Base-by-base conservation (phyloP, 495 filamentous ascomycete species). In the Talaromyces adpressus region DNA sequence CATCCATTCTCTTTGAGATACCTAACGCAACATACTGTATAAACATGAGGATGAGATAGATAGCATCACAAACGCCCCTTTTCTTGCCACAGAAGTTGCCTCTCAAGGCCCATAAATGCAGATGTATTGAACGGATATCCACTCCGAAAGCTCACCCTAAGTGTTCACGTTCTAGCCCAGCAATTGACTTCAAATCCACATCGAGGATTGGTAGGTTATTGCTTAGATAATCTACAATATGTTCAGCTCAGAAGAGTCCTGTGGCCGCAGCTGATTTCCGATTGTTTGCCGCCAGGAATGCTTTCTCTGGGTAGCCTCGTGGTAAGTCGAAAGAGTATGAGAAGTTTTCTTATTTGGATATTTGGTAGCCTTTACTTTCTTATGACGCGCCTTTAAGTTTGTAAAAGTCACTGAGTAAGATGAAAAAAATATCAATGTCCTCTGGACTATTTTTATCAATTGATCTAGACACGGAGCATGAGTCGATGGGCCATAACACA, bases 181-280 rank as follows among this genome's bases (percentile, higher is more conserved):
- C 12, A 36, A 58, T 58, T 58, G 30, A 58, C 56, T 58, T 58
- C 56, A 36, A 58, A 36, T 58, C 11, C 27, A 32, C 14, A 36
- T 16, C 4, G 2, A 58, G 30, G 56, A 58, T 36, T 58, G 56
- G 56, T 36, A 58, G 30, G 16, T 36, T 36, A 1, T 9, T 23
- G 12, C 36, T 30, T n/a, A 45, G 18, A 27, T 58, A 58, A 32
- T 51, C 12, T 11, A 22, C 60, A 20, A 7, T 34, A 53, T 49
- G 22, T 30, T 6, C 27, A 49, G 18, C 18, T 62, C 8, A 32
- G 7, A 62, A 6, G 14, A 34, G 8, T 30, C 32, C 47, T 62
- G 14, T 49, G 45, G 39, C 25, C 60, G 60, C 60, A 62, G 45
- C n/a, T 62, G 6, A 32, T 20, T 62, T 62, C 60, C 60, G 60